Conservation (phyloP, 73 alveolate species). For the Symbiodinium pilosum region DNA sequence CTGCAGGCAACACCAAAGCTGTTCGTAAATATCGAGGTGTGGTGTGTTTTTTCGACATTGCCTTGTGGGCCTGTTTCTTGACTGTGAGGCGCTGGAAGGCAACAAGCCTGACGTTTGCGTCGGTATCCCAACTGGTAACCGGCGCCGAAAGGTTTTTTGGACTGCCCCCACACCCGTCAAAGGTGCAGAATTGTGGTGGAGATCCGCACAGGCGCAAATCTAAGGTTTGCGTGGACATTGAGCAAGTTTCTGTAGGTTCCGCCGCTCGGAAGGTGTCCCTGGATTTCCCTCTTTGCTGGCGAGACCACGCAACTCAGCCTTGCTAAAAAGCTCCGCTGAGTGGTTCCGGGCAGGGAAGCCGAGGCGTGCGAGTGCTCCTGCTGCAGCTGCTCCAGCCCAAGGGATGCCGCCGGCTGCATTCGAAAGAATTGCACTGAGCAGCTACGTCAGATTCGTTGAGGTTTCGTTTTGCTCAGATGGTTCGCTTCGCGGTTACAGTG, state of each 20-base stretch:
- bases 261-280: constrained; percentile 41
- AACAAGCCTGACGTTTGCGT: constrained; percentile 56
- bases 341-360: not conserved
- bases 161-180: not conserved
- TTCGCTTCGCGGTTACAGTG: constrained; percentile 31
- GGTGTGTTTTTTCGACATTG: not conserved
- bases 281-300: constrained; percentile 25
- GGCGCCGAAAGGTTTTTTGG: not conserved
- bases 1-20: constrained; percentile 51
- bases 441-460: too few species aligned
- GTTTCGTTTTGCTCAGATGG: constrained; percentile 45
- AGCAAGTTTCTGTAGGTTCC: not conserved
- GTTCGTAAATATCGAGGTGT: constrained; percentile 46
- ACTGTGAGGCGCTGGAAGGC: constrained; percentile 44
- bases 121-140: not conserved
- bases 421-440: too few species aligned
- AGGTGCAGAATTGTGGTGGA: constrained; percentile 60
- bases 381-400: not conserved
- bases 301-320: not conserved
- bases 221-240: not conserved
- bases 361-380: constrained; percentile 8
- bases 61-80: not conserved
- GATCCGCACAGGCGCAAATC: constrained; percentile 83
- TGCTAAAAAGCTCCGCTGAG: too few species aligned
- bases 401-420: too few species aligned